These are phyloP conservation scores for Trichoderma citrinoviride DNA, from an alignment of 2,329 filamentous ascomycete genomes.

Conservation along the genomic window DNA sequence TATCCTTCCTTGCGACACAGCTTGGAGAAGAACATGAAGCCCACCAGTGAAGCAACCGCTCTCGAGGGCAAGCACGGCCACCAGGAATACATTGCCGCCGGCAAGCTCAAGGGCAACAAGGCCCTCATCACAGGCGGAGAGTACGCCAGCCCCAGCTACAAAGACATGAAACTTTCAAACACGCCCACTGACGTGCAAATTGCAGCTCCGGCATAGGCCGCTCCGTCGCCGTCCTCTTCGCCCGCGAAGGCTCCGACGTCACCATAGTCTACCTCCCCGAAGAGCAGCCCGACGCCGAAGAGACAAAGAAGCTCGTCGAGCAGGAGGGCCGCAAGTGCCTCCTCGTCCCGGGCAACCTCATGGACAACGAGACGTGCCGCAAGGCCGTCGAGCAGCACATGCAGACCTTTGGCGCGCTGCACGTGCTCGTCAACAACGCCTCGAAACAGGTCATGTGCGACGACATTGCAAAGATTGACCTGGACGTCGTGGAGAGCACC, in stretches of 20 bases:
- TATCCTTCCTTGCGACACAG: slow-evolving; percentile 25
- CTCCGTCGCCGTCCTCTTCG: slow-evolving; percentile 71
- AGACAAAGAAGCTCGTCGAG: slow-evolving; percentile 70
- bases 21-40: slow-evolving; percentile 39
- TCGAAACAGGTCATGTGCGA: slow-evolving; percentile 37
- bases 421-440: slow-evolving; percentile 73
- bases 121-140: slow-evolving; percentile 79
- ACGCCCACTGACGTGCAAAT: neutral
- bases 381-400: slow-evolving; percentile 66
- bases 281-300: slow-evolving; percentile 72
- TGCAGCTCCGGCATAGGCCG: slow-evolving; percentile 64
- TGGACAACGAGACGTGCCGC: slow-evolving; percentile 64
- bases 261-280: slow-evolving; percentile 72
- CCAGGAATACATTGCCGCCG: slow-evolving; percentile 65
- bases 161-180: neutral
- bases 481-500: slow-evolving; percentile 65
- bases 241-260: slow-evolving; percentile 74
- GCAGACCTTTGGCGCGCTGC: slow-evolving; percentile 63
- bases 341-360: slow-evolving; percentile 63
- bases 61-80: slow-evolving; percentile 40
- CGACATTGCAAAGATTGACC: slow-evolving; percentile 30
- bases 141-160: slow-evolving; percentile 37
- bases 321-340: slow-evolving; percentile 64
- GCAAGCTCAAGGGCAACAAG: slow-evolving; percentile 71
- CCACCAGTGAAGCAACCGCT: slow-evolving; percentile 40